These are phyloP conservation scores for Tricholomella constricta DNA, from an alignment of 768 basidiomycete species.

Conservation along the genomic window DNA sequence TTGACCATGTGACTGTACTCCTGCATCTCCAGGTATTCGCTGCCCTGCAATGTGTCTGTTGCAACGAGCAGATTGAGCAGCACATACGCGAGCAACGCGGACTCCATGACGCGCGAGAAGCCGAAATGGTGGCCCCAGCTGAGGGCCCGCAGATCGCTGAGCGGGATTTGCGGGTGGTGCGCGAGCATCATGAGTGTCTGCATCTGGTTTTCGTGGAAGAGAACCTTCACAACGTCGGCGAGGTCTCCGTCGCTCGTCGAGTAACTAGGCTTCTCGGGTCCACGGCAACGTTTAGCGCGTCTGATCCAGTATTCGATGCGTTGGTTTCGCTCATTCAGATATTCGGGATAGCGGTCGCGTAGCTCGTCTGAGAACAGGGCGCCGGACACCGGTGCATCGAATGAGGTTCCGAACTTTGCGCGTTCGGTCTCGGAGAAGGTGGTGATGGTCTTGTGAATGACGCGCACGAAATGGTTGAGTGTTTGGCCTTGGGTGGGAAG, in stretches of 20 bases:
- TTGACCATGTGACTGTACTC: conserved; percentile 22
- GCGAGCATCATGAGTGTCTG: conserved; percentile 36
- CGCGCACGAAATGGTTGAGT: conserved; percentile 35
- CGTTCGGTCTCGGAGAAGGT: conserved; percentile 40
- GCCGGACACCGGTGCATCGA: conserved; percentile 17
- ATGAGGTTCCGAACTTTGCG: conserved; percentile 25
- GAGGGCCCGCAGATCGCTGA: conserved; percentile 25
- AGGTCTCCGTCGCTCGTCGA: conserved; percentile 26
- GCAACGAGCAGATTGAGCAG: conserved; percentile 39
- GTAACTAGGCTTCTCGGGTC: conserved; percentile 12
- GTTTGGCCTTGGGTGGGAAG: conserved; percentile 23
- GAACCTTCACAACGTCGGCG: conserved; percentile 37
- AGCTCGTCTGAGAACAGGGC: conserved; percentile 33
- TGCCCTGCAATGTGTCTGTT: conserved; percentile 25
- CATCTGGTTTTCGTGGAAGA: conserved; percentile 36
- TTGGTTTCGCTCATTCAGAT: conserved; percentile 32
- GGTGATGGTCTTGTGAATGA: conserved; percentile 27
- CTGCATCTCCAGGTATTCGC: conserved; percentile 25
- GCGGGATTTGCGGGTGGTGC: conserved; percentile 34
- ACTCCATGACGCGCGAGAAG: conserved; percentile 29
- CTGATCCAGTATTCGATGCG: conserved; percentile 35
- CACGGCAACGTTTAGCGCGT: conserved; percentile 1
- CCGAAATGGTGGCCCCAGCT: conserved; percentile 36
- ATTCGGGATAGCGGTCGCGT: conserved; percentile 28
- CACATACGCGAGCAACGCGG: conserved; percentile 34